Evolutionary conservation across 1,139 yeast genomes (phyloP).

Genomic region (Protomyces gravidus): DNA sequence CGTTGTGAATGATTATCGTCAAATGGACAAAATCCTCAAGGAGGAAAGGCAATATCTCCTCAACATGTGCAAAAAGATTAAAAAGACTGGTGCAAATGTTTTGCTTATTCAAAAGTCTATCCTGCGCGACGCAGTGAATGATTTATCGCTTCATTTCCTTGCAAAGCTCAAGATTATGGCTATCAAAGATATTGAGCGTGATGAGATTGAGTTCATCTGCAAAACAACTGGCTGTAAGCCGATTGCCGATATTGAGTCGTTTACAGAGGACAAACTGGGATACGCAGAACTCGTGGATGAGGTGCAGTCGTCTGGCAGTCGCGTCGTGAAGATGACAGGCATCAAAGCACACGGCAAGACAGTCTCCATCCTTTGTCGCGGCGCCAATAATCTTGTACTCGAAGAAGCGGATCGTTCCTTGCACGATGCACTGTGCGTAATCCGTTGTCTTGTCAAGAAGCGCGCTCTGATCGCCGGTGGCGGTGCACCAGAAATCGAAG

Average conservation of each 20-base stretch:
- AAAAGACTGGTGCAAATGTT: slow-evolving; percentile 95
- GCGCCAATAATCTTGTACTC: slow-evolving; percentile 81
- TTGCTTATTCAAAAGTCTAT: slow-evolving; percentile 89
- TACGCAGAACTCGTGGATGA: slow-evolving; percentile 90
- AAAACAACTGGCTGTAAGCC: slow-evolving; percentile 91
- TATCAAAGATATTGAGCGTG: slow-evolving; percentile 92
- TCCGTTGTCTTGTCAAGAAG: slow-evolving; percentile 90
- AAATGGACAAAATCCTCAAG: slow-evolving; percentile 96
- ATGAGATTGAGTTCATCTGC: slow-evolving; percentile 88
- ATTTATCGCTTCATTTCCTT: slow-evolving; percentile 87
- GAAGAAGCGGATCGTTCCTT: slow-evolving; percentile 96
- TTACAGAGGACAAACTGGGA: slow-evolving; percentile 89
- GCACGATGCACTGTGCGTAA: slow-evolving; percentile 95
- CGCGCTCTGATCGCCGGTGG: slow-evolving; percentile 97
- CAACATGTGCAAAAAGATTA: slow-evolving; percentile 91
- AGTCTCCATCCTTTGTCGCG: slow-evolving; percentile 87
- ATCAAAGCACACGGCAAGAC: slow-evolving; percentile 66
- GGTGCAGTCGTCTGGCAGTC: slow-evolving; percentile 86
- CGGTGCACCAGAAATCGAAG: slow-evolving; percentile 97
- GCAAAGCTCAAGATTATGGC: slow-evolving; percentile 91
- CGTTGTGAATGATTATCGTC: slow-evolving; percentile 95
- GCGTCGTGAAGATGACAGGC: slow-evolving; percentile 85
- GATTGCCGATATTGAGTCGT: slow-evolving; percentile 88
- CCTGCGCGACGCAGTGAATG: slow-evolving; percentile 94
- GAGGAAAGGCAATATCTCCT: slow-evolving; percentile 94